Percentiles rank a stretch among this genome's conserved stretches.
These are phyloP conservation scores for Aspergillus novofumigatus DNA, from an alignment of 2,329 filamentous ascomycete genomes.

Conservation along the genomic window DNA sequence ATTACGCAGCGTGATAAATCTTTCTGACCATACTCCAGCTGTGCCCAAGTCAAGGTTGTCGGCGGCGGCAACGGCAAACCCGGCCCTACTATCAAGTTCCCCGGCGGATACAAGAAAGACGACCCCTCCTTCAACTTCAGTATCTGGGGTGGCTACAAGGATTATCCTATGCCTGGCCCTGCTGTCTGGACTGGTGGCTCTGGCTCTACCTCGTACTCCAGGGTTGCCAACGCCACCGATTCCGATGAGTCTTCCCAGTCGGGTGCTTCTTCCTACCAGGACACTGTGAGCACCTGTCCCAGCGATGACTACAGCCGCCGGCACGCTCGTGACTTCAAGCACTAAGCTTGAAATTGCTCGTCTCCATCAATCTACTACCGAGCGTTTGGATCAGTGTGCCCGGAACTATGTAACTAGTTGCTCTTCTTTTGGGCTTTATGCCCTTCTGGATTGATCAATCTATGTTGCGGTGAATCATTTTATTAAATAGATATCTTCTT, in stretches of 20 bases:
- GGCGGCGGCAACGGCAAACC: slow-evolving; percentile 35
- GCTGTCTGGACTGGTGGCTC: slow-evolving; percentile 8
- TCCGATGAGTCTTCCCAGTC: background rate
- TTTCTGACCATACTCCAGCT: slow-evolving; percentile 13
- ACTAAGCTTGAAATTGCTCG: background rate
- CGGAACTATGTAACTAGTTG: background rate
- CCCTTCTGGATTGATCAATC: background rate
- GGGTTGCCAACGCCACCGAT: background rate
- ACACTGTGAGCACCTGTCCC: background rate
- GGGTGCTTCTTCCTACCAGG: background rate
- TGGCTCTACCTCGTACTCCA: background rate
- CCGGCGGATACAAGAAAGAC: slow-evolving; percentile 11
- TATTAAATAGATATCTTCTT: background rate
- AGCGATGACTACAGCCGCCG: background rate
- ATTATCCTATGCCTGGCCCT: slow-evolving; percentile 18
- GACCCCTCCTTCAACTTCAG: slow-evolving; percentile 17
- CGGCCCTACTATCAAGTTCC: slow-evolving; percentile 10
- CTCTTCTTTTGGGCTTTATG: background rate
- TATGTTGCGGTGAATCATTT: background rate
- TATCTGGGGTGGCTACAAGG: slow-evolving; percentile 13
- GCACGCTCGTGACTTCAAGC: background rate
- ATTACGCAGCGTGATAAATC: background rate
- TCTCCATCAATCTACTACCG: background rate
- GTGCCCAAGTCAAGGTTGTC: slow-evolving; percentile 40
- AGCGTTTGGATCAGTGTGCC: background rate